Evolutionary conservation across 352 stramenopile genomes (phyloP).

Genomic region (Phytophthora lateralis): DNA sequence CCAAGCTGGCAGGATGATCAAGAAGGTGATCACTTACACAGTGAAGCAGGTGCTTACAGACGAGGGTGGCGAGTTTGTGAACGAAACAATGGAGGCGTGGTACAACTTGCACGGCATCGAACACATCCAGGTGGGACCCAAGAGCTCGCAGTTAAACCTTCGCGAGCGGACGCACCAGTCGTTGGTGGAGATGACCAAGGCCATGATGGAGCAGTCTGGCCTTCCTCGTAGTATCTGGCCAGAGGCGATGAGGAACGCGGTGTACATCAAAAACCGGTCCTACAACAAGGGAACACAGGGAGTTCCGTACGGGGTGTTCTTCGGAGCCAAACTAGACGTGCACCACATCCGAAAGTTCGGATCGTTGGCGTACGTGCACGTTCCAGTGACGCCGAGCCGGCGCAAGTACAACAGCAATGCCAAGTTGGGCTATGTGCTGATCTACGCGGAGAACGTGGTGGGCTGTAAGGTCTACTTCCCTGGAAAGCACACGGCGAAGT

Average conservation of each 20-base stretch:
- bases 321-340: conserved; percentile 10
- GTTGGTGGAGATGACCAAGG: conserved; percentile 6
- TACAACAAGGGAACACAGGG: conserved; percentile 13
- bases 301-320: conserved; percentile 16
- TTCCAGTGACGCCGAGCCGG: conserved; percentile 3
- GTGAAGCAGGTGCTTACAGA: conserved; percentile 8
- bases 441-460: conserved; percentile 13
- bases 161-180: conserved; percentile 12
- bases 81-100: conserved; percentile 10
- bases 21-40: background rate
- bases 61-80: conserved; percentile 16
- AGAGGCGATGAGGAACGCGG: conserved; percentile 3
- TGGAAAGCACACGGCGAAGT: background rate
- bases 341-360: conserved; percentile 24
- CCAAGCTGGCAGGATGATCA: background rate
- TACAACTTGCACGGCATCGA: conserved; percentile 11
- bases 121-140: conserved; percentile 1
- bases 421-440: conserved; percentile 11
- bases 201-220: conserved; percentile 6
- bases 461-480: conserved; percentile 20
- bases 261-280: conserved; percentile 18
- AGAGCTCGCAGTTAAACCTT: conserved; percentile 15
- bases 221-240: conserved; percentile 13
- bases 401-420: conserved; percentile 10
- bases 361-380: conserved; percentile 8